phyloP scores from a whole-genome alignment of 2,329 filamentous ascomycete genomes.

The Hortaea werneckii region DNA sequence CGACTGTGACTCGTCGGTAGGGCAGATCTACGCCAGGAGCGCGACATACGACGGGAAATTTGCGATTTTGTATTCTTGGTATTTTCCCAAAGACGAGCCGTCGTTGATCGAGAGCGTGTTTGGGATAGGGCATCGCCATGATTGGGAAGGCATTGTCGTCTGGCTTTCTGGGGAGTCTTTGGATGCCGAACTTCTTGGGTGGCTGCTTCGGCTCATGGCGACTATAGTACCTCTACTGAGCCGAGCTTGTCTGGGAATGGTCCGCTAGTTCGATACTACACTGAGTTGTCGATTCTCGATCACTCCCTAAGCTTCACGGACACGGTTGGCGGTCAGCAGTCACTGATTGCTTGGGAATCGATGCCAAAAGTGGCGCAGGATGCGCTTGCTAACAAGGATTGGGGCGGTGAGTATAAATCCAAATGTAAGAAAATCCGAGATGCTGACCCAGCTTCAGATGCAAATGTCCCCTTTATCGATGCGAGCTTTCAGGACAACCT shows the following conservation, averaged over 20 bases:
- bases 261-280: constrained; percentile 39
- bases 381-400: constrained; percentile 37
- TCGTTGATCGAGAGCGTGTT: constrained; percentile 41
- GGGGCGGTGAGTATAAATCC: neutral
- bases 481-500: constrained; percentile 35
- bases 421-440: neutral
- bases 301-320: constrained; percentile 15
- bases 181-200: constrained; percentile 36
- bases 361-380: constrained; percentile 30
- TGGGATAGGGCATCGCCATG: constrained; percentile 25
- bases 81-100: constrained; percentile 40
- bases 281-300: constrained; percentile 33
- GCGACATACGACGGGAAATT: constrained; percentile 32
- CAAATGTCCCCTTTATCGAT: constrained; percentile 39
- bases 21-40: constrained; percentile 40
- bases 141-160: constrained; percentile 38
- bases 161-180: constrained; percentile 35
- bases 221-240: constrained; percentile 34
- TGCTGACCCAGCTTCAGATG: constrained; percentile 24
- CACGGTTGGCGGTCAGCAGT: constrained; percentile 31
- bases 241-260: constrained; percentile 33
- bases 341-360: constrained; percentile 29
- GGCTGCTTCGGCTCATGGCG: constrained; percentile 43
- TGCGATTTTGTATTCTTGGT: constrained; percentile 45
- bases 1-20: constrained; percentile 24